Percentiles rank a stretch among this genome's conserved stretches.
Evolutionary conservation across 129 eudicot genomes (phyloP).

Genomic region (Glebionis coronaria): DNA sequence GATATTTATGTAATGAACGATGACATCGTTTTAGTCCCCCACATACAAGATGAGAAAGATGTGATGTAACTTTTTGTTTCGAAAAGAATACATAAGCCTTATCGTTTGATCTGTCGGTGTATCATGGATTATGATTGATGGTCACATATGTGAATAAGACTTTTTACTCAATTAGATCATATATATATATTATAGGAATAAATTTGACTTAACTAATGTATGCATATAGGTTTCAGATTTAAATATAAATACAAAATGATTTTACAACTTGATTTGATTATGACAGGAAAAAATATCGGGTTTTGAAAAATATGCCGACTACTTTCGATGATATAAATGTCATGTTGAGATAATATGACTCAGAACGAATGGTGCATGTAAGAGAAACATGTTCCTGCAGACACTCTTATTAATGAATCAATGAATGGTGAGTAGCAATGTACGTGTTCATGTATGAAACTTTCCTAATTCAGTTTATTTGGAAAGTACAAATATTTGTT

Average conservation of each 20-base stretch:
- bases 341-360: background rate
- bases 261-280: background rate
- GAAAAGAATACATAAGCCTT: background rate
- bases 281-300: background rate
- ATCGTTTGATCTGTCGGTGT: background rate
- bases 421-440: too few species aligned
- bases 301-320: background rate
- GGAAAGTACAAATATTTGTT: too few species aligned
- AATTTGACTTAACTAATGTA: too few species aligned
- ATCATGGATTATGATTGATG: background rate
- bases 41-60: background rate
- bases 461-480: too few species aligned
- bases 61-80: background rate
- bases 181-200: too few species aligned
- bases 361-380: background rate
- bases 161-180: background rate
- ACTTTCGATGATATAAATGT: constrained; percentile 2
- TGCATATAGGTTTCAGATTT: too few species aligned
- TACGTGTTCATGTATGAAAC: too few species aligned
- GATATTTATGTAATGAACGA: constrained; percentile 6
- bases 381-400: background rate
- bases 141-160: background rate
- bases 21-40: constrained; percentile 3
- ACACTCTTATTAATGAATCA: background rate
- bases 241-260: too few species aligned